phyloP scores from a whole-genome alignment of 2,329 filamentous ascomycete species.

The Thelonectria olida region DNA sequence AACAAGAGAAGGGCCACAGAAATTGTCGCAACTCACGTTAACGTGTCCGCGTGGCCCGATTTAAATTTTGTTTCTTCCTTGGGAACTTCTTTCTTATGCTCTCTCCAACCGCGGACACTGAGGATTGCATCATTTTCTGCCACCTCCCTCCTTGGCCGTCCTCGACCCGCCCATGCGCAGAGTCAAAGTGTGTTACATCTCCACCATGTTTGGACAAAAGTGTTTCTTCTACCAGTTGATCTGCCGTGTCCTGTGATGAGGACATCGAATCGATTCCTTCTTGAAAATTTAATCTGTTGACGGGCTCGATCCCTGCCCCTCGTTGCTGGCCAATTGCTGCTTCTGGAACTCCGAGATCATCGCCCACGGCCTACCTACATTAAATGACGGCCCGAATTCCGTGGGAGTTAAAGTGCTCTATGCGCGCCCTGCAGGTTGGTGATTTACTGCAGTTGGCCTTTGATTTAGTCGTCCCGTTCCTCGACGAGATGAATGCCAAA shows the following conservation, averaged over 20 bases:
- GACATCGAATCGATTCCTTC: background rate
- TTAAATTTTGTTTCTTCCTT: slow-evolving; percentile 11
- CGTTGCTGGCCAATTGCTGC: slow-evolving; percentile 2
- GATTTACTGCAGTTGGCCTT: background rate
- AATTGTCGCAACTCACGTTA: slow-evolving; percentile 26
- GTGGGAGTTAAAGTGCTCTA: background rate
- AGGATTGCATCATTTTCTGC: slow-evolving; percentile 11
- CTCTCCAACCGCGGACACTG: too few species aligned
- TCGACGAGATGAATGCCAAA: background rate
- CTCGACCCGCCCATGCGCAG: background rate
- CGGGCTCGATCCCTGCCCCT: background rate
- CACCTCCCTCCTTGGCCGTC: too few species aligned
- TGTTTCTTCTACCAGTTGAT: slow-evolving; percentile 4
- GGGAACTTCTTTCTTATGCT: background rate
- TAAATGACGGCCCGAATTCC: background rate
- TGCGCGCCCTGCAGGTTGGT: background rate
- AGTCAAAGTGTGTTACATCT: background rate
- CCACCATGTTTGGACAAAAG: slow-evolving; percentile 8
- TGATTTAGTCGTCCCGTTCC: background rate
- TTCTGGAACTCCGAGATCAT: slow-evolving; percentile 13
- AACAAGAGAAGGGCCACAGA: slow-evolving; percentile 33
- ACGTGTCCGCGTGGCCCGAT: slow-evolving; percentile 19
- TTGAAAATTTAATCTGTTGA: background rate
- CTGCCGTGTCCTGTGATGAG: slow-evolving; percentile 1
- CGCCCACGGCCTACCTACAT: background rate